These are phyloP conservation scores for Penicillium angulare DNA, from an alignment of 495 filamentous ascomycete species.

Conservation along the genomic window DNA sequence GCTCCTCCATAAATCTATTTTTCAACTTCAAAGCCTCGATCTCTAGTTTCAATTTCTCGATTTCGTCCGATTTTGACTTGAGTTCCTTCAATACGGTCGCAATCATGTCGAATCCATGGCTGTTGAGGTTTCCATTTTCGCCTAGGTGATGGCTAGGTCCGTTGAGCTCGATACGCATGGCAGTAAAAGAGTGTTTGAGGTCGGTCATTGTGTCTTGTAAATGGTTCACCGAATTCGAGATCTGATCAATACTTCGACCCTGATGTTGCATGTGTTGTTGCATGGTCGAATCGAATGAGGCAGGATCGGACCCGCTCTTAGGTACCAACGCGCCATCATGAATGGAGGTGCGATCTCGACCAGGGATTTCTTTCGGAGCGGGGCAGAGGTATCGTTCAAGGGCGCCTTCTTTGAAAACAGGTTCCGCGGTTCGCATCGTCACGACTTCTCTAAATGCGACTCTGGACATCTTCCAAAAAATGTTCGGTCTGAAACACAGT, in stretches of 20 bases:
- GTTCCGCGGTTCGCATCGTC: conserved; percentile 45
- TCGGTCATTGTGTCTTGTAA: conserved; percentile 48
- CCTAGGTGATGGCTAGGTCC: conserved; percentile 23
- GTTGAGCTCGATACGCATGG: conserved; percentile 45
- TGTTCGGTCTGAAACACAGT: conserved; percentile 34
- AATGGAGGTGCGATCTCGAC: conserved; percentile 16
- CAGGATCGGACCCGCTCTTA: conserved; percentile 18
- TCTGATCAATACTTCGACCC: conserved; percentile 42
- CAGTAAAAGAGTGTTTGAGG: conserved; percentile 43
- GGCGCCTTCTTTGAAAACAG: conserved; percentile 36
- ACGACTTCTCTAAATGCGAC: conserved; percentile 47
- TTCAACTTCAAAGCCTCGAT: conserved; percentile 45
- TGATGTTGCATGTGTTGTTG: conserved; percentile 44
- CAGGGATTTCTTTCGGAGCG: conserved; percentile 21
- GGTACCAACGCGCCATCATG: conserved; percentile 32
- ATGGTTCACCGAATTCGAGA: conserved; percentile 44
- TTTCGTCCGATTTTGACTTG: conserved; percentile 45
- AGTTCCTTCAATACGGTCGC: conserved; percentile 45
- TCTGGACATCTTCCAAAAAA: conserved; percentile 48
- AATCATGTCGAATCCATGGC: conserved; percentile 40
- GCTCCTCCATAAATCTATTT: conserved; percentile 39
- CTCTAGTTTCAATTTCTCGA: conserved; percentile 46
- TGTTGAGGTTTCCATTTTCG: conserved; percentile 11
- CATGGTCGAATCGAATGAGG: conserved; percentile 13
- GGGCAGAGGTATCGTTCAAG: conserved; percentile 32